These are phyloP conservation scores for Geranium brycei DNA, from an alignment of 345 rosid genomes.

Conservation along the genomic window DNA sequence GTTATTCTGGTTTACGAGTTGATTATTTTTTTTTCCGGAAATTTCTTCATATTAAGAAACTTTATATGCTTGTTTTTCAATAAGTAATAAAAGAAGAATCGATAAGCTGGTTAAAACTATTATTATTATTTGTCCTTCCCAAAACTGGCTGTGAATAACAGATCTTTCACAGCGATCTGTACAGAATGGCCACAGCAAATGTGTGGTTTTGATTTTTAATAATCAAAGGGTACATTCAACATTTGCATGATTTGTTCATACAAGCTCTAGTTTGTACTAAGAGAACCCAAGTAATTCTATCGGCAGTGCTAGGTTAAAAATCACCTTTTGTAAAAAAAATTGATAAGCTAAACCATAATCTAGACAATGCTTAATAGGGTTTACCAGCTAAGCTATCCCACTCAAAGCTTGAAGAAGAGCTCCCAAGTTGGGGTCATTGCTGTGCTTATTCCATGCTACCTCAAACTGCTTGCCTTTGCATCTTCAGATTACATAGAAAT, in stretches of 20 bases:
- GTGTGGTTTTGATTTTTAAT: no score
- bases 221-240: no score
- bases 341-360: not conserved
- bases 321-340: not conserved
- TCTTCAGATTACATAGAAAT: constrained; percentile 18
- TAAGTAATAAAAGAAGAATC: no score
- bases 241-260: not conserved
- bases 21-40: no score
- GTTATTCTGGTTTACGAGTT: no score
- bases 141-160: no score
- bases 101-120: no score
- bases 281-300: not conserved
- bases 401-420: constrained; percentile 18
- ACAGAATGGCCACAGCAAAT: no score
- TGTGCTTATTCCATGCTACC: constrained; percentile 53
- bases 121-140: no score
- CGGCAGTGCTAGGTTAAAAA: not conserved
- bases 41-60: no score
- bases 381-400: constrained; percentile 1
- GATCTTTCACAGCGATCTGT: no score
- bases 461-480: constrained; percentile 55
- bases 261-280: not conserved
- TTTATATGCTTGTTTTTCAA: no score
- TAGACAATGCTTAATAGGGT: not conserved
- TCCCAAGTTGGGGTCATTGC: constrained; percentile 49